Evolutionary conservation across 1,139 yeast species (phyloP).

Genomic region (Suhomyces choctaworum): DNA sequence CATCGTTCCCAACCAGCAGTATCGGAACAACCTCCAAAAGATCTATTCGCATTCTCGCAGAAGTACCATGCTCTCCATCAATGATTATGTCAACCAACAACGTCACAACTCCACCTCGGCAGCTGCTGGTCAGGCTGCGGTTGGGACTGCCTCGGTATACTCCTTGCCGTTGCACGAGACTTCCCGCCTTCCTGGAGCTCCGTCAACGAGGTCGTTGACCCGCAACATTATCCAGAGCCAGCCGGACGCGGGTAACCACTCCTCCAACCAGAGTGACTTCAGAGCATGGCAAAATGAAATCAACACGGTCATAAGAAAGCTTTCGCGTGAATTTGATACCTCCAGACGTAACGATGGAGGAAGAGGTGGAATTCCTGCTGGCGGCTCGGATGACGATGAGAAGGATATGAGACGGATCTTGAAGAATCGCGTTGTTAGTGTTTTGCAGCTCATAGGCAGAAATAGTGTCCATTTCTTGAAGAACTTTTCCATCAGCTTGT

Average conservation of each 20-base stretch:
- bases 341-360: slow-evolving; percentile 10
- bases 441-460: slow-evolving; percentile 32
- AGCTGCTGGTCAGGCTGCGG: slow-evolving; percentile 16
- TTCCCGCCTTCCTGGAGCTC: slow-evolving; percentile 4
- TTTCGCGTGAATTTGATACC: slow-evolving; percentile 38
- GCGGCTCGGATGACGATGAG: slow-evolving; percentile 14
- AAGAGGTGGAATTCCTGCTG: slow-evolving; percentile 4
- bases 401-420: slow-evolving; percentile 28
- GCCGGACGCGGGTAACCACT: neutral
- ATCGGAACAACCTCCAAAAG: slow-evolving; percentile 40
- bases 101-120: slow-evolving; percentile 25
- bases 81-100: slow-evolving; percentile 42
- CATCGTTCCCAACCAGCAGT: slow-evolving; percentile 32
- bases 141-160: slow-evolving; percentile 26
- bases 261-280: slow-evolving; percentile 36
- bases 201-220: slow-evolving; percentile 11
- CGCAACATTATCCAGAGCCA: slow-evolving; percentile 5
- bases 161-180: slow-evolving; percentile 22
- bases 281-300: slow-evolving; percentile 49
- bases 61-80: slow-evolving; percentile 39
- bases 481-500: slow-evolving; percentile 38
- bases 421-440: slow-evolving; percentile 24
- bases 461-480: slow-evolving; percentile 32
- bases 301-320: slow-evolving; percentile 40
- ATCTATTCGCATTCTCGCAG: slow-evolving; percentile 49